Conservation (phyloP, 78 protist species). For the Pelomyxa schiedti region DNA sequence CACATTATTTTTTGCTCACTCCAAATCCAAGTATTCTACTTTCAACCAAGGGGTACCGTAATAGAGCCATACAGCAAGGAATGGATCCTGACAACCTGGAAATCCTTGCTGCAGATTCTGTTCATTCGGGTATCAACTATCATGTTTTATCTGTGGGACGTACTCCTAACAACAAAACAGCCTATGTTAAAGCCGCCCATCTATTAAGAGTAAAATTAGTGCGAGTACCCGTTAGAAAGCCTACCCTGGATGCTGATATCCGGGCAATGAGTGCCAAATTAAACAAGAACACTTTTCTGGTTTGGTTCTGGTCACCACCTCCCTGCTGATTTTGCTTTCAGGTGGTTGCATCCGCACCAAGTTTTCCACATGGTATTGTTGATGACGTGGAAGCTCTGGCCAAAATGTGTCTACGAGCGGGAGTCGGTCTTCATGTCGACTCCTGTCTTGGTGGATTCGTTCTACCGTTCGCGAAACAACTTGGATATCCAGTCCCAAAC, state of each 20-base stretch:
- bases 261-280: slow-evolving; percentile 1
- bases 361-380: slow-evolving; percentile 70
- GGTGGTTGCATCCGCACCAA: slow-evolving; percentile 65
- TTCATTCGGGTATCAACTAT: not conserved
- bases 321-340: not conserved
- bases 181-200: slow-evolving; percentile 37
- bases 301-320: not conserved
- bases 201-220: slow-evolving; percentile 20
- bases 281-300: slow-evolving; percentile 42
- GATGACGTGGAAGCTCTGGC: slow-evolving; percentile 57
- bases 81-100: slow-evolving; percentile 20
- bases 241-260: slow-evolving; percentile 21
- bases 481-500: slow-evolving; percentile 43
- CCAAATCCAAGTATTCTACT: slow-evolving; percentile 24
- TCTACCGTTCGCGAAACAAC: slow-evolving; percentile 49
- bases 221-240: slow-evolving; percentile 28
- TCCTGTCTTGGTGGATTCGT: slow-evolving; percentile 77
- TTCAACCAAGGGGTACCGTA: slow-evolving; percentile 46
- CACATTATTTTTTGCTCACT: not conserved
- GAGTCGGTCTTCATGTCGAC: slow-evolving; percentile 72
- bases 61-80: slow-evolving; percentile 14
- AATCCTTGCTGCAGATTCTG: not conserved
- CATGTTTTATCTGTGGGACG: not conserved
- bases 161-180: slow-evolving; percentile 32
- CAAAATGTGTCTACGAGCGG: slow-evolving; percentile 26